Percentiles rank a stretch among this genome's conserved stretches.
Conservation (phyloP, 108 stramenopile genomes). For the Chaetoceros muelleri region DNA sequence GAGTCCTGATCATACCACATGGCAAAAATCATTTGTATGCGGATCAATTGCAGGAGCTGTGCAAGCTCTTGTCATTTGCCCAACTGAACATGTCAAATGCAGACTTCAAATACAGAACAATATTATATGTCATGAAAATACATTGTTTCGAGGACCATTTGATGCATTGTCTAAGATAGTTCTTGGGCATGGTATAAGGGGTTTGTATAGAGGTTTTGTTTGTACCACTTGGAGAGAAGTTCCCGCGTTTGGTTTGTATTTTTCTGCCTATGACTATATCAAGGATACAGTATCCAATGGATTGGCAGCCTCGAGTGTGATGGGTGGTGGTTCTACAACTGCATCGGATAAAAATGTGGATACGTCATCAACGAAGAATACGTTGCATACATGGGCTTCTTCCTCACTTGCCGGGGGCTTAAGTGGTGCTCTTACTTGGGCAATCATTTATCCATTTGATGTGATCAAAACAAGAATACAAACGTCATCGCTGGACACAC, state of each 20-base stretch:
- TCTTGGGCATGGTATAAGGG: constrained; percentile 34
- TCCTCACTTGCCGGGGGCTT: constrained; percentile 81
- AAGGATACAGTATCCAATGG: constrained; percentile 37
- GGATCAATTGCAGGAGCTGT: constrained; percentile 81
- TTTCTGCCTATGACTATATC: constrained; percentile 70
- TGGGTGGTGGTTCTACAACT: background rate
- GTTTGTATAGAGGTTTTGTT: constrained; percentile 66
- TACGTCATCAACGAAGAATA: constrained; percentile 12
- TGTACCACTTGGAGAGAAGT: constrained; percentile 69
- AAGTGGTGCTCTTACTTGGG: constrained; percentile 81
- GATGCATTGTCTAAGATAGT: constrained; percentile 40
- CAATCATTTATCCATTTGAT: constrained; percentile 83
- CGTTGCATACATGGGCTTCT: constrained; percentile 54
- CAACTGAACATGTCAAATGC: constrained; percentile 84
- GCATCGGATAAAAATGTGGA: constrained; percentile 4
- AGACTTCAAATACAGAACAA: constrained; percentile 67
- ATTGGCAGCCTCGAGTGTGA: constrained; percentile 12
- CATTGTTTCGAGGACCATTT: constrained; percentile 39
- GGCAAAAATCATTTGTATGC: constrained; percentile 55
- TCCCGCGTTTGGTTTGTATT: constrained; percentile 88
- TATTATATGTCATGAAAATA: constrained; percentile 11
- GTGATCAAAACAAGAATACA: constrained; percentile 85
- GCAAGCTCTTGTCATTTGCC: constrained; percentile 67
- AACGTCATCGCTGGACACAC: constrained; percentile 46
- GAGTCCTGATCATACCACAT: constrained; percentile 8